phyloP scores from a whole-genome alignment of 2,329 filamentous ascomycete species.

The Diaporthe citrichinensis region DNA sequence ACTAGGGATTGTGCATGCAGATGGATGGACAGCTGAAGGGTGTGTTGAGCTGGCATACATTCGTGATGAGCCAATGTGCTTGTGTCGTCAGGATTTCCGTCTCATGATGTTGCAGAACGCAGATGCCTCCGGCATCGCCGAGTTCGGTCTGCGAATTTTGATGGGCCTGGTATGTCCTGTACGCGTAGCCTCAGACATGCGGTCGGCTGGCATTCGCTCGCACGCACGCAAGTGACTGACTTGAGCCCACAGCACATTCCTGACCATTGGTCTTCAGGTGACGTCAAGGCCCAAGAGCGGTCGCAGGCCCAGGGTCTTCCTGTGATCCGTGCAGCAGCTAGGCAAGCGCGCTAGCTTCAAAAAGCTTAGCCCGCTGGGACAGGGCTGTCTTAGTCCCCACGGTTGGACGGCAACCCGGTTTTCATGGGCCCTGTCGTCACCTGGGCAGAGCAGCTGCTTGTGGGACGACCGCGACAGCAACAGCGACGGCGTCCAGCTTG shows the following conservation, averaged over 20 bases:
- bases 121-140: neutral
- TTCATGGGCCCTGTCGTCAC: conserved; percentile 29
- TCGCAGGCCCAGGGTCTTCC: conserved; percentile 2
- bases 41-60: neutral
- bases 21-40: neutral
- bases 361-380: neutral
- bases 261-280: conserved; percentile 2
- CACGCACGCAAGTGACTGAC: conserved; percentile 6
- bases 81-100: neutral
- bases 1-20: conserved; percentile 1
- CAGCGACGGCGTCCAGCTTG: neutral
- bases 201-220: neutral
- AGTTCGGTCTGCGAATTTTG: conserved; percentile 1
- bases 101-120: neutral
- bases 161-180: neutral
- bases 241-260: conserved; percentile 11
- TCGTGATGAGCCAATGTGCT: neutral
- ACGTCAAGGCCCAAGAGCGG: conserved; percentile 30
- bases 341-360: neutral
- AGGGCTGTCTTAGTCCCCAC: conserved; percentile 23
- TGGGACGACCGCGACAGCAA: conserved; percentile 17
- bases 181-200: neutral
- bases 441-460: conserved; percentile 11
- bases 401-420: conserved; percentile 28
- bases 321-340: conserved; percentile 16